Evolutionary conservation across 108 stramenopile species (phyloP), one percentile per base, ranked within the genome.

Genomic region (Cyclotella kingstonii): DNA sequence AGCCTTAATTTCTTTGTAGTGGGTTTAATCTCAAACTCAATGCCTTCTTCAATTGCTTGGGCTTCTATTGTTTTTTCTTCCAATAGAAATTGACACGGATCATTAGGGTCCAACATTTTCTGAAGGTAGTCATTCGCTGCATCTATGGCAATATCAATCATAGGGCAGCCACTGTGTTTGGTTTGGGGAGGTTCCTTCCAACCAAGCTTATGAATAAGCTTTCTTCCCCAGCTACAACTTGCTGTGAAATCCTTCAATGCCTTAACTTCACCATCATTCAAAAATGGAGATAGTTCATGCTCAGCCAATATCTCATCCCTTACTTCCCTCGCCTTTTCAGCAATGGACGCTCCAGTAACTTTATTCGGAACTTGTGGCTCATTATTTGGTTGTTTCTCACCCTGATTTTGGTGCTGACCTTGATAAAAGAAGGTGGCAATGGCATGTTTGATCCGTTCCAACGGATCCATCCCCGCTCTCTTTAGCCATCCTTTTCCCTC

Each of bases 151-250:
- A 33, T 3, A 18, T 34, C n/a, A n/a, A n/a, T n/a, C n/a, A n/a
- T n/a, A n/a, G n/a, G n/a, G n/a, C n/a, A n/a, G n/a, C 28, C 53
- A 12, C 31, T 25, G 15, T 22, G 22, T 1, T 29, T n/a, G 0
- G 26, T 15, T 26, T 19, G 1, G 19, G 2, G 9, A 9, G 18
- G 9, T 40, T 36, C 42, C 21, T 54, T 54, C 60, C 53, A 70
- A 23, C 60, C 60, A 38, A 45, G 39, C 12, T 54, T 53, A 22
- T 40, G 35, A 25, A 45, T 18, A 4, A 70, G 39, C 48, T 70
- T 70, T 29, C 69, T 54, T 27, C 69, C 69, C 69, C 69, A 70
- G 39, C 51, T 48, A 9, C 33, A 15, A 41, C 69, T 70, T 11
- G 58, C 58, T 12, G 60, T 61, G 35, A 70, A 70, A 14, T 70